Evolutionary conservation across 495 filamentous ascomycete genomes (phyloP), one percentile per base, ranked within the genome.

Genomic region (Penicillium flavigenum): DNA sequence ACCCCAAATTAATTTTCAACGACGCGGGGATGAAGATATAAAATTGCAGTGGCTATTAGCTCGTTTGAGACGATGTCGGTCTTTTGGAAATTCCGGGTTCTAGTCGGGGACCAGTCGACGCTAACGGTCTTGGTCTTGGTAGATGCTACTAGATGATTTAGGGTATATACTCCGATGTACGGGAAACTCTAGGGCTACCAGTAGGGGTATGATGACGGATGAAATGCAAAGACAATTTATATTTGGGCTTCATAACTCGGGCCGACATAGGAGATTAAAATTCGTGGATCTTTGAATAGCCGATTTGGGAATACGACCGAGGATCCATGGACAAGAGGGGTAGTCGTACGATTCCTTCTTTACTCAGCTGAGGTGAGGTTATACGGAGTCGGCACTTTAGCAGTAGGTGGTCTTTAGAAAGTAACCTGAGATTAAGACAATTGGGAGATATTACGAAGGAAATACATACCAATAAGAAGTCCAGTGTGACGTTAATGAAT

Each of bases 221-320:
- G 36, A 17, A 17, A 17, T 2, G 7, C 36, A 17, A 39, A 6
- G 14, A 3, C 36, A 8, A 17, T 2, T 5, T 17, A 39, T 39
- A 39, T 17, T 17, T 39, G n/a, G 31, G 36, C 36, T 17, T 39
- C n/a, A 8, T 39, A 39, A 39, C 5, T 39, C 36, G 36, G 36
- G 16, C 36, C 36, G 36, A 39, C 36, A 39, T n/a, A 14, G 34
- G 14, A 16, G 14, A n/a, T 14, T 14, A 5, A 2, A 17, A n/a
- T 39, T 16, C n/a, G 36, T 39, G 16, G 16, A 39, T 39, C 2
- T 29, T 36, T 42, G 17, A 16, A 43, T 22, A 27, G 38, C 22
- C 50, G 12, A 41, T 47, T 56, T 49, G 36, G 16, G 10, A 56
- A 36, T 45, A 22, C 20, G 47, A 34, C 31, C 29, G 29, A 4